Evolutionary conservation across 1,284 basidiomycete species (phyloP), one percentile per base, ranked within the genome.

Genomic region (Gymnopus androsaceus): DNA sequence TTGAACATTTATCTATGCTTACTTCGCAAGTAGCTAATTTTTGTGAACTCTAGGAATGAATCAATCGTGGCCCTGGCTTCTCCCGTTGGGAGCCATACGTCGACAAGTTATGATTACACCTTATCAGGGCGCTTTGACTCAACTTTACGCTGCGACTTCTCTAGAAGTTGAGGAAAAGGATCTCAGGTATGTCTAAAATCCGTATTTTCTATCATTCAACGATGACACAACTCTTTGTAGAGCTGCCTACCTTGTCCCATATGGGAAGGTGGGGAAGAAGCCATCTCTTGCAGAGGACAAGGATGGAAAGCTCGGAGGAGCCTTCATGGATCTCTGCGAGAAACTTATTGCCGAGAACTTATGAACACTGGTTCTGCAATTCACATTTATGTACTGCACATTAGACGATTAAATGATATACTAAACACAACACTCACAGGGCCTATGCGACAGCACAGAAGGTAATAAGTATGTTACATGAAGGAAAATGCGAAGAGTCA

Each of bases 181-280:
- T 42, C 64, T 64, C 23, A 64, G 67, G 57, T 66, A 64, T 46
- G 17, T 50, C 30, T 23, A 14, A 19, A 27, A 45, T 14, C 19
- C 21, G 11, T 8, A 11, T 8, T 3, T n/a, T n/a, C n/a, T n/a
- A 28, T 9, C n/a, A 34, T 23, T n/a, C 17, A 4, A 17, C 31
- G 3, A 19, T 49, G 12, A 19, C 46, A 34, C 8, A 17, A n/a
- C 30, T 37, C 25, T 11, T 49, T 15, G 4, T 36, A 28, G 48
- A 27, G 48, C 48, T 50, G 48, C 34, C 6, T 50, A 28, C n/a
- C 48, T 50, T 27, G 34, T 37, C 7, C 48, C 34, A 1, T 28
- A 37, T 17, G 48, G 48, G 1, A n/a, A 9, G 3, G 14, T 50
- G 12, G 36, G 23, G n/a, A 14, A 1, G 2, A 37, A 38, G 14